Base-by-base conservation (phyloP, 305 asterid genomes). In the Salvia sclarea region DNA sequence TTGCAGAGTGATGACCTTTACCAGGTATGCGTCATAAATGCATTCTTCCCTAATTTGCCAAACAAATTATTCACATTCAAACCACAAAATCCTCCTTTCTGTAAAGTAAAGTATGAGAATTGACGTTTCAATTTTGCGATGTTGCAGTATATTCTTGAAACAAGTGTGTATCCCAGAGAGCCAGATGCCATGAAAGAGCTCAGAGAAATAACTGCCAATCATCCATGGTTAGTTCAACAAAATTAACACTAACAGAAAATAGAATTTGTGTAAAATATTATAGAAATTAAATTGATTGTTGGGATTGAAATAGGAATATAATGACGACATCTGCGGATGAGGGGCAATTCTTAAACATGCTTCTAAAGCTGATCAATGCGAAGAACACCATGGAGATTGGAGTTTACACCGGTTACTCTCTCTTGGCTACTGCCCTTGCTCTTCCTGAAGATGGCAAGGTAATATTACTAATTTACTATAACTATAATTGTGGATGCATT, bases 321-420 rank as follows among this genome's bases (percentile, higher is more conserved):
- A 88, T 88, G 98, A 87, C 92, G 0, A 89, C 98, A 2, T 87
- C 98, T 1, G 95, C 96, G 1, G 96, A 92, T 74, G 98, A 90
- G 60, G 95, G 96, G 64, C 98, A 94, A 74, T 86, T 94, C 69
- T 65, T 94, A 80, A 87, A 72, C 93, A 83, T 91, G 96, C 90
- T 94, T 11, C 33, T 94, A 80, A 94, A 94, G 77, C 78, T 91
- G 75, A 88, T 93, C 69, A 91, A 88, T 25, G 98, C 98, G 14
- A 91, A 89, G 69, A 91, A 87, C 74, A 89, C 98, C 5, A 92
- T 92, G 94, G 98, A 92, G 70, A 87, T 92, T 54, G 98, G 98
- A 4, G 98, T 92, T 58, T 92, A 83, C 79, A 92, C 98, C 2
- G 98, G 98, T 31, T 92, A 89, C 75, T 92, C 98, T 11, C 96